Conservation (phyloP, 495 filamentous ascomycete genomes). For the Neurospora sp. region DNA sequence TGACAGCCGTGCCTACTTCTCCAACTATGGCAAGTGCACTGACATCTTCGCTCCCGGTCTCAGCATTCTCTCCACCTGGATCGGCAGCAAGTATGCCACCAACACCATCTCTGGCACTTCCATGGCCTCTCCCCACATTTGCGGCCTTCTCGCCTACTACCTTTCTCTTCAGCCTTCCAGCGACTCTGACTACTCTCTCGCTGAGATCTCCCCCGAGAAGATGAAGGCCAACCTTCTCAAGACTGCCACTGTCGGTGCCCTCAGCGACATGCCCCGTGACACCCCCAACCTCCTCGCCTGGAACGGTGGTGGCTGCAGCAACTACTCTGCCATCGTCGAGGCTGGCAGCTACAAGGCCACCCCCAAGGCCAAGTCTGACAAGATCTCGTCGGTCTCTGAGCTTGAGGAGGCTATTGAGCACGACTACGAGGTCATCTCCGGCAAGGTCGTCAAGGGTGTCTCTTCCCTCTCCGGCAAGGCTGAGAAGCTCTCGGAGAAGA, state of each 20-base stretch:
- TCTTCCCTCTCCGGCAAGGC: constrained; percentile 38
- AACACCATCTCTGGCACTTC: constrained; percentile 99
- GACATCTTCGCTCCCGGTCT: constrained; percentile 98
- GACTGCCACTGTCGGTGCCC: constrained; percentile 70
- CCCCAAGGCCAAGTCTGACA: constrained; percentile 19
- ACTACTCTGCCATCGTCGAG: constrained; percentile 78
- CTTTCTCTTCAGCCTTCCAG: constrained; percentile 85
- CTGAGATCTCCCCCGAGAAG: constrained; percentile 82
- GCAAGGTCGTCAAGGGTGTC: constrained; percentile 39
- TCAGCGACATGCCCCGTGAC: constrained; percentile 74
- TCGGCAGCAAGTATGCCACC: constrained; percentile 81
- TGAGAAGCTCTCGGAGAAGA: constrained; percentile 39
- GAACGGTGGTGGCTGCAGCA: constrained; percentile 93
- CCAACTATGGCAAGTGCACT: constrained; percentile 99
- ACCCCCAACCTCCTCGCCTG: constrained; percentile 87
- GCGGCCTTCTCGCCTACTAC: constrained; percentile 93
- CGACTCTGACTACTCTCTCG: constrained; percentile 83
- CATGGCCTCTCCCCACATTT: constrained; percentile 97
- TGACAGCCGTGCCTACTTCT: constrained; percentile 99
- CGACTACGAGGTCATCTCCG: constrained; percentile 45
- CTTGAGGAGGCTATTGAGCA: constrained; percentile 53
- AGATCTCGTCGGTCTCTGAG: constrained; percentile 29
- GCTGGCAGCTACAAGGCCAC: constrained; percentile 49
- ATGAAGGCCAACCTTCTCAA: constrained; percentile 80
- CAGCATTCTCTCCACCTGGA: constrained; percentile 97